A percentile compares a stretch with the other conserved stretches of the same genome.
These are phyloP conservation scores for Umbelopsis ramanniana DNA, from an alignment of 192 early-diverging fungal species.

Conservation along the genomic window DNA sequence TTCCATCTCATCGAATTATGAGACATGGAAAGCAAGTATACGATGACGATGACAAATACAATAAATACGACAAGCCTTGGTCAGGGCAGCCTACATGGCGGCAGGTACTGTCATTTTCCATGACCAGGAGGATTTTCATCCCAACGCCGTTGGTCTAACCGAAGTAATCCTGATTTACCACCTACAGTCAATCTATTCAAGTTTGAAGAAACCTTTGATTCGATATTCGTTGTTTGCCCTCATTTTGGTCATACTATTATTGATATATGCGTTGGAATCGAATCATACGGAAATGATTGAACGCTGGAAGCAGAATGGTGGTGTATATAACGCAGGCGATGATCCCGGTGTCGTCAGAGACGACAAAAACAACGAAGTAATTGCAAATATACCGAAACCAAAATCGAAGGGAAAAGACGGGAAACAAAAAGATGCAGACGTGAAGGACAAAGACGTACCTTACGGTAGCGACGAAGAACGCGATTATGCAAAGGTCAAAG, in stretches of 20 bases:
- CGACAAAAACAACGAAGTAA: slow-evolving; percentile 28
- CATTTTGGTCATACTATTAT: slow-evolving; percentile 1
- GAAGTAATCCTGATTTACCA: neutral
- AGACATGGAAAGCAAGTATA: slow-evolving; percentile 23
- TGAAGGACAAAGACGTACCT: neutral
- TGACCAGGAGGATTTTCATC: neutral
- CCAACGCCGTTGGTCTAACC: neutral
- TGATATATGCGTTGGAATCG: neutral
- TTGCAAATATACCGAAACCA: neutral
- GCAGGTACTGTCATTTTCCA: neutral
- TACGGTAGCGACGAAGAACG: neutral
- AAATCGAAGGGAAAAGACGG: neutral
- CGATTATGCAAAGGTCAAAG: slow-evolving; percentile 16
- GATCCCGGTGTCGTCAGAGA: slow-evolving; percentile 19
- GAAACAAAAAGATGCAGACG: neutral
- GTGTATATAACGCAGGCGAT: slow-evolving; percentile 26
- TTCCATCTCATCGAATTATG: slow-evolving; percentile 39
- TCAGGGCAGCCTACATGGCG: neutral
- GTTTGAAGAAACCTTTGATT: neutral
- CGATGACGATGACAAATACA: slow-evolving; percentile 42
- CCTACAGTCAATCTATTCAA: neutral
- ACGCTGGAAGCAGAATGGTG: slow-evolving; percentile 24
- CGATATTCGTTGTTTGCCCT: slow-evolving; percentile 8
- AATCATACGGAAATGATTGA: slow-evolving; percentile 21
- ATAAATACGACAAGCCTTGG: slow-evolving; percentile 27